phyloP scores from a whole-genome alignment of 2,329 filamentous ascomycete species.

The Paraphaeosphaeria sporulosa region DNA sequence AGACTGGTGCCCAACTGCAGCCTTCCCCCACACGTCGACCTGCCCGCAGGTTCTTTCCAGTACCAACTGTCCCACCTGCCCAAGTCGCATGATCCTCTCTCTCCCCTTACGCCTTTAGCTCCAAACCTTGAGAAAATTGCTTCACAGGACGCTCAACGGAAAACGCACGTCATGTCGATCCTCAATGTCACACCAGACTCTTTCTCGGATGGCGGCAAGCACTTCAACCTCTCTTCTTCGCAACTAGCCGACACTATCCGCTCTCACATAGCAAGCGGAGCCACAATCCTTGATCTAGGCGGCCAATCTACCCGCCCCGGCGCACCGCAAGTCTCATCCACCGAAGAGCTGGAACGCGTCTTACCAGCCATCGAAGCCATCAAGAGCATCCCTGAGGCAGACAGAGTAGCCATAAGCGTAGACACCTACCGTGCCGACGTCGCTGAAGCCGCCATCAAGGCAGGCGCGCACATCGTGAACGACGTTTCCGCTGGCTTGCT shows the following conservation, averaged over 20 bases:
- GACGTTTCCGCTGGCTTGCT: slow-evolving; percentile 86
- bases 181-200: slow-evolving; percentile 95
- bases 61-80: slow-evolving; percentile 47
- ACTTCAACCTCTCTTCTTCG: slow-evolving; percentile 49
- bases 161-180: slow-evolving; percentile 89
- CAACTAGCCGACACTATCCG: slow-evolving; percentile 66
- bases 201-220: slow-evolving; percentile 86
- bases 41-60: slow-evolving; percentile 51
- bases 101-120: slow-evolving; percentile 48
- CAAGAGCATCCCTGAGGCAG: slow-evolving; percentile 69
- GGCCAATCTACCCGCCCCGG: slow-evolving; percentile 91
- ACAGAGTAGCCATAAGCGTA: slow-evolving; percentile 77
- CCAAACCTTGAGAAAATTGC: slow-evolving; percentile 41
- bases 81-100: slow-evolving; percentile 45
- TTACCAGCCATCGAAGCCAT: slow-evolving; percentile 80
- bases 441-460: slow-evolving; percentile 75
- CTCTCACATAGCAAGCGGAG: slow-evolving; percentile 71
- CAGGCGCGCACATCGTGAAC: slow-evolving; percentile 92
- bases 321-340: slow-evolving; percentile 70
- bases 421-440: slow-evolving; percentile 92
- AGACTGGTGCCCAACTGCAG: slow-evolving; percentile 38
- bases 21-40: slow-evolving; percentile 54
- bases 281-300: slow-evolving; percentile 88
- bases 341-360: slow-evolving; percentile 80
- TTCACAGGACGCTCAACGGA: slow-evolving; percentile 28